phyloP scores from a whole-genome alignment of 1,284 basidiomycete genomes.

The Pseudozyma thailandica region DNA sequence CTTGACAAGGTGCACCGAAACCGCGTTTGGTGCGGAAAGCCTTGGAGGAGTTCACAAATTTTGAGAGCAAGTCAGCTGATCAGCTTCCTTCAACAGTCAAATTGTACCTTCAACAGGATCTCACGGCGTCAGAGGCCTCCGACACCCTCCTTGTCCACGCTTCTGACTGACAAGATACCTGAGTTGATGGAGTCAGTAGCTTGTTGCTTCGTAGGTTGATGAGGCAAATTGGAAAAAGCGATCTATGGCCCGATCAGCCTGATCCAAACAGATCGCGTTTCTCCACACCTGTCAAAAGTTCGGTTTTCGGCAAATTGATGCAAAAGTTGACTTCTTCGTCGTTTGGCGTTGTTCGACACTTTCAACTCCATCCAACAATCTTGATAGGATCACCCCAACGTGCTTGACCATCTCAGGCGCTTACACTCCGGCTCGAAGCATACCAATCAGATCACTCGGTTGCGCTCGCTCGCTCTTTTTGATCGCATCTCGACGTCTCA shows the following conservation, averaged over 20 bases:
- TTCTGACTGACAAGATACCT: too few relatives aligned
- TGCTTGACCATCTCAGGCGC: not conserved
- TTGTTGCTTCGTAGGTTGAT: not conserved
- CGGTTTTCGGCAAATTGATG: constrained; percentile 29
- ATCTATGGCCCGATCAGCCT: constrained; percentile 2
- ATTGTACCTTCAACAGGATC: too few relatives aligned
- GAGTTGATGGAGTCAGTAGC: too few relatives aligned
- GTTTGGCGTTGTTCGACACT: not conserved
- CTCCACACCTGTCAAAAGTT: constrained; percentile 38
- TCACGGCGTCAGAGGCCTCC: too few relatives aligned
- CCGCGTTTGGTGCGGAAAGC: too few relatives aligned
- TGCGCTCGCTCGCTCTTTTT: not conserved
- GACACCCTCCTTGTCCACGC: too few relatives aligned
- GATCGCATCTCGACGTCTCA: not conserved
- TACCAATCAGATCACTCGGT: not conserved
- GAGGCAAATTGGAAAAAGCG: not conserved
- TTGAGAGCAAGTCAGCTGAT: too few relatives aligned
- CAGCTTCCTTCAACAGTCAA: too few relatives aligned
- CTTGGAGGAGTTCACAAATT: too few relatives aligned
- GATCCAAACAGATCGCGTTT: constrained; percentile 9
- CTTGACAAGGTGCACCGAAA: too few relatives aligned
- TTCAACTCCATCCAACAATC: constrained; percentile 8
- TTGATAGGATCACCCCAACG: constrained; percentile 14
- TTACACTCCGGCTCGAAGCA: not conserved
- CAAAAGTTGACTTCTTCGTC: constrained; percentile 26